Evolutionary conservation across 306 rosid species (phyloP).

Genomic region (Fragaria ananassa): DNA sequence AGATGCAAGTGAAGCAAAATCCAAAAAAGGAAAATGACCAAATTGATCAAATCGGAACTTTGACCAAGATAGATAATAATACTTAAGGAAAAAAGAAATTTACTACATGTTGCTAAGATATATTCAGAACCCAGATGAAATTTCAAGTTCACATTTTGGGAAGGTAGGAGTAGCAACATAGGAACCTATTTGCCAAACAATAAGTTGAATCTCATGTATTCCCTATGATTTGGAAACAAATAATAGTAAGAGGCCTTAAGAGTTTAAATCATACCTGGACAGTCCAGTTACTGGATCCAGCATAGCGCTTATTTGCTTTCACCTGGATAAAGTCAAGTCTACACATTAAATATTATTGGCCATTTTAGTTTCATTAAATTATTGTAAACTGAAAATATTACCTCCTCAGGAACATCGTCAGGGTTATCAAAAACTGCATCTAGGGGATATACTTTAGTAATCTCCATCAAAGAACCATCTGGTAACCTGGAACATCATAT

Average conservation of each 20-base stretch:
- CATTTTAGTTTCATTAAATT: background rate
- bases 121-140: background rate
- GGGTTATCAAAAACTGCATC: constrained; percentile 88
- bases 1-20: background rate
- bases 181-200: background rate
- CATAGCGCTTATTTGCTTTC: constrained; percentile 87
- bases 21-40: background rate
- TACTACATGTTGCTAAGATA: background rate
- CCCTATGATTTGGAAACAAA: background rate
- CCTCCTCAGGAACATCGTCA: constrained; percentile 96
- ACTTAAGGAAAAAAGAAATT: background rate
- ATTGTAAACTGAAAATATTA: constrained; percentile 31
- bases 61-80: background rate
- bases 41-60: background rate
- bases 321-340: constrained; percentile 40
- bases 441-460: constrained; percentile 82
- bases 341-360: background rate
- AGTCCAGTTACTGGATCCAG: constrained; percentile 87
- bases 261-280: constrained; percentile 55
- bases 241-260: background rate
- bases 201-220: background rate
- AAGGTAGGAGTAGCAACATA: background rate
- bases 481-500: constrained; percentile 58
- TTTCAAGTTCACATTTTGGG: background rate
- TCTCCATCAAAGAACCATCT: constrained; percentile 90